Percentiles rank a stretch among this genome's conserved stretches.
Conservation (phyloP, 257 asterid genomes). For the Lantana camara region DNA sequence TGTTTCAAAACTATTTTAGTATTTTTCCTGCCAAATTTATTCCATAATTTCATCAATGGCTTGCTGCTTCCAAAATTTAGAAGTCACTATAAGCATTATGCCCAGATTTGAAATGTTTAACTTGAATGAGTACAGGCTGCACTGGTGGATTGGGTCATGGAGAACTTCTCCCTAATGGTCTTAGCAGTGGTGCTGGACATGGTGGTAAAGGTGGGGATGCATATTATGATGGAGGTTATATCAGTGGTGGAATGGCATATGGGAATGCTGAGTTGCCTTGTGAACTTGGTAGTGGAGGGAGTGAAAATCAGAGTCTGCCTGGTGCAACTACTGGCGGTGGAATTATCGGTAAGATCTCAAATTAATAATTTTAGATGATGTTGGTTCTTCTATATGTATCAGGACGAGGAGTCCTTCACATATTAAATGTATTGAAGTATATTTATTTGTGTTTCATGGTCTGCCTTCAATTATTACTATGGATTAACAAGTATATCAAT, state of each 20-base stretch:
- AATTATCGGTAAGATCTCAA: slow-evolving; percentile 57
- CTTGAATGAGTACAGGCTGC: slow-evolving; percentile 65
- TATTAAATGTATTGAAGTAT: slow-evolving; percentile 9
- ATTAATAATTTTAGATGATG: slow-evolving; percentile 19
- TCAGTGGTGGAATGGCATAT: slow-evolving; percentile 70
- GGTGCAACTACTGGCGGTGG: slow-evolving; percentile 88
- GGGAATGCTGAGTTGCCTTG: slow-evolving; percentile 83
- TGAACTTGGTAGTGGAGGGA: slow-evolving; percentile 90
- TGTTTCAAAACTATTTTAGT: neutral
- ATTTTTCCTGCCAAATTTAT: slow-evolving; percentile 5
- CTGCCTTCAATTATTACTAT: neutral
- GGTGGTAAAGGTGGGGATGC: slow-evolving; percentile 97
- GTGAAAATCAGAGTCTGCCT: slow-evolving; percentile 67
- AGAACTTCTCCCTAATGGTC: slow-evolving; percentile 63
- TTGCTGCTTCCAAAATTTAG: slow-evolving; percentile 2
- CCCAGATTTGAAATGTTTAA: slow-evolving; percentile 30
- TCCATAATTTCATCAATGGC: neutral
- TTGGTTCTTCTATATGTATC: slow-evolving; percentile 1
- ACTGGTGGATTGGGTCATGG: slow-evolving; percentile 82
- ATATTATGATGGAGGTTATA: slow-evolving; percentile 61
- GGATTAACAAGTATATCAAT: slow-evolving; percentile 13
- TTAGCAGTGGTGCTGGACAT: slow-evolving; percentile 91
- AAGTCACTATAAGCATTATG: slow-evolving; percentile 15
- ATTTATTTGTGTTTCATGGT: slow-evolving; percentile 19
- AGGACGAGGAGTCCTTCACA: slow-evolving; percentile 18